Evolutionary conservation across 192 early-diverging fungal species (phyloP), one percentile per base, ranked within the genome.

Genomic region (Rhizoclosmatium globosum): DNA sequence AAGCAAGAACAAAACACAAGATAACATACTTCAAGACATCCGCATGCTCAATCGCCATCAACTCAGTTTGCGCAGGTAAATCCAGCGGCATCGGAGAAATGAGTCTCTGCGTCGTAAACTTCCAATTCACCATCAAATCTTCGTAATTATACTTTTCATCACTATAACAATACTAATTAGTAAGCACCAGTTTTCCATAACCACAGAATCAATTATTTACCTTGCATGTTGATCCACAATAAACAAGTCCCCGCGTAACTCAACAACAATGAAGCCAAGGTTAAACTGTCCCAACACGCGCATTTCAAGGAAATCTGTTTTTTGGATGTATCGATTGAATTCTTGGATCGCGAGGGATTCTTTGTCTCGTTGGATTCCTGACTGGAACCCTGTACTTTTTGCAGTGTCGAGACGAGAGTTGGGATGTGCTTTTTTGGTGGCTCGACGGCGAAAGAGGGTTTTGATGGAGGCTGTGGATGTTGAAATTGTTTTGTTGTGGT

Each of bases 91-190:
- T 81, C 0, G 96, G 97, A 3, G 89, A 93, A 64, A 95, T 88
- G 3, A 97, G 85, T 56, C 64, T 31, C 58, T 81, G 77, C 41
- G 43, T 76, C 44, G 69, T 74, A 47, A 81, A 58, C 58, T 58
- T 42, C 68, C 69, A 74, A 13, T 70, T 58, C 19, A 84, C 83
- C 79, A 94, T 94, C 47, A 90, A 78, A 9, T 72, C 87, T 84
- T 99, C 98, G 85, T 95, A 99, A 78, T 97, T 98, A 84, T 88
- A 96, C 82, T 99, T 99, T 84, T 99, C 98, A 82, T 99, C 98
- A 68, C 88, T 89, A 39, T 3, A 46, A 39, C 53, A 47, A 6
- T 48, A 21, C 9, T 39, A 80, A 17, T 21, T 53, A 71, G 78
- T 66, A 17, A 64, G 45, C 4, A 19, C 47, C n/a, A 68, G 13